phyloP scores from a whole-genome alignment of 345 rosid genomes.

The Cardamine resedifolia region DNA sequence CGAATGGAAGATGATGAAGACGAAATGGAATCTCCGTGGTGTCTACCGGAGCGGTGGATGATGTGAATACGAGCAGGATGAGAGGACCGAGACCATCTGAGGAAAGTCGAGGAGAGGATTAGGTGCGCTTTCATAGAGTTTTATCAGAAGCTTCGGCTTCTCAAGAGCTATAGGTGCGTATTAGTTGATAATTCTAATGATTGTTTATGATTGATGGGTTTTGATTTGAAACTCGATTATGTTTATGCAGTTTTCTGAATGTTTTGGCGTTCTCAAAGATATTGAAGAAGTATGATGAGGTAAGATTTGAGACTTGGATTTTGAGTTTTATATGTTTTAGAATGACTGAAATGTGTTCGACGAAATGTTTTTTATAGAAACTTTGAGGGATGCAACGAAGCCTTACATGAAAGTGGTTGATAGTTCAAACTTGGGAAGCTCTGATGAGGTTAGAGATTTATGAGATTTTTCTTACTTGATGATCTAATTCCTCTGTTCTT shows the following conservation, averaged over 20 bases:
- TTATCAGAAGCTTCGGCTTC: constrained; percentile 69
- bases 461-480: not conserved
- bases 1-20: constrained; percentile 35
- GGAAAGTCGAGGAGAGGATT: constrained; percentile 52
- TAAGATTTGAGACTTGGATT: constrained; percentile 25
- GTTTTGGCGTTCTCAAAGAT: constrained; percentile 75
- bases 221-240: not conserved
- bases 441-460: constrained; percentile 53
- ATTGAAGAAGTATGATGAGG: constrained; percentile 92
- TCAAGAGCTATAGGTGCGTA: constrained; percentile 50
- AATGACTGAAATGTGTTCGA: constrained; percentile 21
- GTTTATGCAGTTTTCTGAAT: constrained; percentile 58
- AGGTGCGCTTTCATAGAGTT: constrained; percentile 57
- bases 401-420: constrained; percentile 70
- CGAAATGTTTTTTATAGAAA: constrained; percentile 40
- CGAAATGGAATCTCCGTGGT: not conserved
- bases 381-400: constrained; percentile 58
- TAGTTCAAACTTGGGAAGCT: constrained; percentile 63
- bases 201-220: not conserved
- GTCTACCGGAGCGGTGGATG: not conserved
- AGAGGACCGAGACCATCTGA: constrained; percentile 45
- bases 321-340: not conserved
- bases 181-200: not conserved
- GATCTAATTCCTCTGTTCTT: not conserved
- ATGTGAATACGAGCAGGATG: constrained; percentile 7